Conservation (phyloP, 1,284 basidiomycete species). For the Peniophora sp. region DNA sequence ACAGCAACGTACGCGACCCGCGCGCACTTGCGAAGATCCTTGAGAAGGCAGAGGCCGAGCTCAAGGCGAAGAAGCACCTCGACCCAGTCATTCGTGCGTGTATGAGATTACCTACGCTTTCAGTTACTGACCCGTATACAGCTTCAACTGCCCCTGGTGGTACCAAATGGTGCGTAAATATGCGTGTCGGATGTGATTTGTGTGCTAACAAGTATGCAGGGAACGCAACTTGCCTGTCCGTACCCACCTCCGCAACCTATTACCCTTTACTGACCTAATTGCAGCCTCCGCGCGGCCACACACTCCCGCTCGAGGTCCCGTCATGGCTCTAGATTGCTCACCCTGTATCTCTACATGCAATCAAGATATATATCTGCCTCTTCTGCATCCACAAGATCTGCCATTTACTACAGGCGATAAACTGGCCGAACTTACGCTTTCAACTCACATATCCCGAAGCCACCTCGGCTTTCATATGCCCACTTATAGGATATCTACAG, state of each 20-base stretch:
- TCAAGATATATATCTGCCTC: too few species aligned
- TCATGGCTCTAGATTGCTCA: too few species aligned
- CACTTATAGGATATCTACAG: too few species aligned
- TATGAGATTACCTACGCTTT: conserved; percentile 6
- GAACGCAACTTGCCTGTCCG: conserved; percentile 69
- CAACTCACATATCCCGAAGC: too few species aligned
- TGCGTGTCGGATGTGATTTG: not conserved
- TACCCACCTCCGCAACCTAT: conserved; percentile 7
- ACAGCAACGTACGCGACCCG: conserved; percentile 81
- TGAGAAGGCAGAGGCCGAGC: conserved; percentile 72
- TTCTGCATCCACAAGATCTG: too few species aligned
- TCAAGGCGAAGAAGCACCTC: conserved; percentile 70
- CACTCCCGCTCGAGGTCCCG: too few species aligned
- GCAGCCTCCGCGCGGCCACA: too few species aligned
- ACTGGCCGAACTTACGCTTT: too few species aligned
- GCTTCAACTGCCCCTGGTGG: conserved; percentile 76
- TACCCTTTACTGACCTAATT: too few species aligned
- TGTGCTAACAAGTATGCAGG: conserved; percentile 28
- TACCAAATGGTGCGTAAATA: conserved; percentile 72
- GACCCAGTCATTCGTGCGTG: conserved; percentile 86
- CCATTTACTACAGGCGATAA: too few species aligned
- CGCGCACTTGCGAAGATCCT: conserved; percentile 78
- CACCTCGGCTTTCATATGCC: too few species aligned
- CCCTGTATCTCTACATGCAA: too few species aligned
- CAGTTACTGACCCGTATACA: conserved; percentile 23